Percentiles rank a stretch among this genome's conserved stretches.
Conservation (phyloP, 2,329 filamentous ascomycete genomes). For the Cladobotryum protrusum region DNA sequence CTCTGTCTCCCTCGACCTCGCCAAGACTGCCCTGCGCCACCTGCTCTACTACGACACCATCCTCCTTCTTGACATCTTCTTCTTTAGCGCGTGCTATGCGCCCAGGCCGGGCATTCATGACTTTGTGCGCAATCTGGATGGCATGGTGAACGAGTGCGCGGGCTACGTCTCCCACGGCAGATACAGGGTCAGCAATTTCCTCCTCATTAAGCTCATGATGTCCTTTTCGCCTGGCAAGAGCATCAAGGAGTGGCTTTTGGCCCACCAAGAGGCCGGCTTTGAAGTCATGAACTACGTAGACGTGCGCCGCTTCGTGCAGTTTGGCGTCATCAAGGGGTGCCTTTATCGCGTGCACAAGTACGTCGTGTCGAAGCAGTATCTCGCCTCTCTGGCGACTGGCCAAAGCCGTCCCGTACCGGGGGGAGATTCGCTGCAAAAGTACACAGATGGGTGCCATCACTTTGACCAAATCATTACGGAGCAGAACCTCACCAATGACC, state of each 20-base stretch:
- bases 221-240: constrained; percentile 76
- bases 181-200: constrained; percentile 48
- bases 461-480: constrained; percentile 82
- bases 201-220: constrained; percentile 77
- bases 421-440: constrained; percentile 54
- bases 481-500: constrained; percentile 61
- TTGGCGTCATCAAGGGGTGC: constrained; percentile 91
- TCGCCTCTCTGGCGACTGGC: constrained; percentile 50
- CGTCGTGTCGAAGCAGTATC: constrained; percentile 62
- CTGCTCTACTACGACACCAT: constrained; percentile 90
- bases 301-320: constrained; percentile 85
- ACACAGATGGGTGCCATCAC: constrained; percentile 67
- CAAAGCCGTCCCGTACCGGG: constrained; percentile 36
- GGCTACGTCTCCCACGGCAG: constrained; percentile 63
- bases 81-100: constrained; percentile 87
- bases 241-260: constrained; percentile 80
- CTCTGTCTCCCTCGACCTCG: constrained; percentile 79
- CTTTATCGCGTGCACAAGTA: constrained; percentile 92
- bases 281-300: constrained; percentile 71
- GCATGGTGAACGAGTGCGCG: constrained; percentile 79
- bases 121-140: constrained; percentile 69
- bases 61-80: constrained; percentile 88
- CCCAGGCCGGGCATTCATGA: constrained; percentile 68
- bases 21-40: constrained; percentile 80
- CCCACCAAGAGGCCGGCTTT: constrained; percentile 60